Evolutionary conservation across 1,284 basidiomycete species (phyloP), one percentile per base, ranked within the genome.

Genomic region (Leccinum variabile): DNA sequence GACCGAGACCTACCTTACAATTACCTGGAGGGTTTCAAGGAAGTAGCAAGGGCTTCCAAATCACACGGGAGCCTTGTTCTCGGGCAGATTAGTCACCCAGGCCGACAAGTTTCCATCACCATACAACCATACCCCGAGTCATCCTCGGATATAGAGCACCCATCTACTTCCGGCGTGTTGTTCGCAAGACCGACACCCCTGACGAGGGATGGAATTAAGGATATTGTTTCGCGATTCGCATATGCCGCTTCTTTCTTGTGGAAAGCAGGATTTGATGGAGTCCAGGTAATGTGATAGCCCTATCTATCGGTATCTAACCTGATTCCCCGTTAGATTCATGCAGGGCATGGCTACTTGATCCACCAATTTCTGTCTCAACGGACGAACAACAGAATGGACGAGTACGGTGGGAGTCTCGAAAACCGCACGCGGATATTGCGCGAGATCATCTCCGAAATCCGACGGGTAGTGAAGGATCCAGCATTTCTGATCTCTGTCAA

Each of bases 391-490:
- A 79, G 85, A 44, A 81, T 76, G 7, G 84, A 86, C 66, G 70
- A 77, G 30, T 86, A 82, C 68, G 84, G 84, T 5, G 84, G 84
- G 5, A 73, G 72, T 6, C 62, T 83, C 37, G 76, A 79, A 67
- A 84, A 84, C 69, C 77, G 84, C 49, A 64, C 73, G 22, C 74
- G 73, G 1, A 25, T 74, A 37, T 55, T 74, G 28, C 62, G 75
- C 4, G 75, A 77, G 77, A 60, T 82, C 81, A 66, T 74, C 70
- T 5, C 75, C 75, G 59, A 77, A 75, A 67, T 76, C 11, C 73
- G 63, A 53, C 65, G 60, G 22, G 58, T 52, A 0, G 75, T 76
- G n/a, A 67, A 70, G 3, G 68, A 73, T 49, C 59, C 63, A 1
- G 57, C 63, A 2, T 83, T 84, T 69, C 67, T 82, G 39, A 68